Percentiles rank a stretch among this genome's conserved stretches.
phyloP scores from a whole-genome alignment of 1,284 basidiomycete species.

The Tilletia indica region DNA sequence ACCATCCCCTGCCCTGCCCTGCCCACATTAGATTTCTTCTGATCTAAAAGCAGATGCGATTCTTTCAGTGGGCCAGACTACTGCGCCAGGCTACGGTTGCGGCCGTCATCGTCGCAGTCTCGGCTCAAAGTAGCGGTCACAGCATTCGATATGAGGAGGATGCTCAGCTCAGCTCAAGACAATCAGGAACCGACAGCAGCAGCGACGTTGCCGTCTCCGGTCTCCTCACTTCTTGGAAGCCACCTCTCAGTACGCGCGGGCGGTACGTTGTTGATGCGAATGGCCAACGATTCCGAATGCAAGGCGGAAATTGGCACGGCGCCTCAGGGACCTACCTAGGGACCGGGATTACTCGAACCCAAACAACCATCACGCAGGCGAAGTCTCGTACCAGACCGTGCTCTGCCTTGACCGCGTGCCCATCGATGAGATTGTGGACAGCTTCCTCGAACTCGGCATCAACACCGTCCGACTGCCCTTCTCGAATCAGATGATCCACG shows the following conservation, averaged over 20 bases:
- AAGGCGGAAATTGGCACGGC: constrained; percentile 25
- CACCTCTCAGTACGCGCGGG: constrained; percentile 25
- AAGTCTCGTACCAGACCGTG: constrained; percentile 24
- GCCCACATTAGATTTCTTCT: too few relatives aligned
- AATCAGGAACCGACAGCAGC: too few relatives aligned
- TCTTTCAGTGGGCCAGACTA: too few relatives aligned
- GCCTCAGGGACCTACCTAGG: constrained; percentile 27
- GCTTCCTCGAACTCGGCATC: constrained; percentile 23
- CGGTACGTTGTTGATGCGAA: constrained; percentile 26
- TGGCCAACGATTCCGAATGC: constrained; percentile 21
- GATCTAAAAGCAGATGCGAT: too few relatives aligned
- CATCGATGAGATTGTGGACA: constrained; percentile 22
- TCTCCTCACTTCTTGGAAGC: constrained; percentile 18
- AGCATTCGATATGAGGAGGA: too few relatives aligned
- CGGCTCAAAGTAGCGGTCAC: too few relatives aligned
- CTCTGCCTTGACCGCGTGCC: constrained; percentile 25
- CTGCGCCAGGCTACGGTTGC: too few relatives aligned
- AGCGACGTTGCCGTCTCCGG: neutral
- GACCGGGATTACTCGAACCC: constrained; percentile 19
- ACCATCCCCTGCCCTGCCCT: too few relatives aligned
- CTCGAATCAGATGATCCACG: constrained; percentile 27
- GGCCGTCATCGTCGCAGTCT: too few relatives aligned
- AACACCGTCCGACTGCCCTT: constrained; percentile 25
- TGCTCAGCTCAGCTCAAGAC: neutral
- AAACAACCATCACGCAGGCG: constrained; percentile 25